phyloP scores from a whole-genome alignment of 1,284 basidiomycete species.

The Boletus semigastroideus region DNA sequence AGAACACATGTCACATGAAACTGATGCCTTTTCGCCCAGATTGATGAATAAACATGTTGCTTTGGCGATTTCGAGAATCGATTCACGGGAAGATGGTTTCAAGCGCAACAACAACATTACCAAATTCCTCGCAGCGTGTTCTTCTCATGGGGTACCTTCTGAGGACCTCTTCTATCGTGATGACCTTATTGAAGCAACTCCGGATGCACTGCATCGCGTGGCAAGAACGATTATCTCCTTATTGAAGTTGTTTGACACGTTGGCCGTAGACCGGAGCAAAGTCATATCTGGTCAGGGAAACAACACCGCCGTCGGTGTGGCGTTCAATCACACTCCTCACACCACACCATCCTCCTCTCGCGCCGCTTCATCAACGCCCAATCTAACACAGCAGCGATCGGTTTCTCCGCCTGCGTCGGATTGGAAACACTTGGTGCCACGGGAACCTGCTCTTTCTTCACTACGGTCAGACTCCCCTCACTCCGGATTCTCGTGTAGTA shows the following conservation, averaged over 20 bases:
- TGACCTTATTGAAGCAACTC: conserved; percentile 61
- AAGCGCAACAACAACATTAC: conserved; percentile 66
- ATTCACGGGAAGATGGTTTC: conserved; percentile 66
- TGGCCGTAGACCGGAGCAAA: conserved; percentile 43
- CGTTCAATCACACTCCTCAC: conserved; percentile 31
- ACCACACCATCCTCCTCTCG: conserved; percentile 35
- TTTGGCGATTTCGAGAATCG: conserved; percentile 59
- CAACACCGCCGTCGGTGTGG: conserved; percentile 17
- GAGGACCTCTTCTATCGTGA: conserved; percentile 69
- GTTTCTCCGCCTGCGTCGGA: conserved; percentile 32
- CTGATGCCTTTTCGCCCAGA: conserved; percentile 36
- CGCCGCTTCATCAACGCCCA: conserved; percentile 62
- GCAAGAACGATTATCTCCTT: conserved; percentile 67
- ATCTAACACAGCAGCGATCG: conserved; percentile 41
- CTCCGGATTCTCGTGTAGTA: conserved; percentile 33
- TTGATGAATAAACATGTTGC: conserved; percentile 73
- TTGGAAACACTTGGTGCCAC: conserved; percentile 53
- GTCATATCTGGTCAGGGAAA: conserved; percentile 42
- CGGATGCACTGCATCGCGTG: conserved; percentile 63
- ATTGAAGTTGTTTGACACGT: conserved; percentile 58
- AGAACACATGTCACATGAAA: background rate
- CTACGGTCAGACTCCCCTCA: conserved; percentile 55
- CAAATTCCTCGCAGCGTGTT: conserved; percentile 70
- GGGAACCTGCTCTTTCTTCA: conserved; percentile 49
- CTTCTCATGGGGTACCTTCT: conserved; percentile 58